phyloP scores from a whole-genome alignment of 2,329 filamentous ascomycete genomes.

The Exophiala sideris region DNA sequence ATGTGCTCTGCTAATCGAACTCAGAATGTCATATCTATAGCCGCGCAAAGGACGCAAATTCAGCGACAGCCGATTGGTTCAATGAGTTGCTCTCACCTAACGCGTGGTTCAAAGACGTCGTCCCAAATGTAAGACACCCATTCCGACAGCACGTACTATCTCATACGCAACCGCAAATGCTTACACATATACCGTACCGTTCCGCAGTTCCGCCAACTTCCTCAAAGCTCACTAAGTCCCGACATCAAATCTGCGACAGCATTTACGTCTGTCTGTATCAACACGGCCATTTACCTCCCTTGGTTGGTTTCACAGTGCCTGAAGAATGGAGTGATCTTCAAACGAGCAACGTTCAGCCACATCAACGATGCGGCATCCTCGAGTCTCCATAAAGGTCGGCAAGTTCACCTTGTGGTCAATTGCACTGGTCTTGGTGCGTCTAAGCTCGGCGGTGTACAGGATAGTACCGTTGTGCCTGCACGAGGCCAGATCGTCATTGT shows the following conservation, averaged over 20 bases:
- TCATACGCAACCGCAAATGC: too few species aligned
- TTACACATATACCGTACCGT: neutral
- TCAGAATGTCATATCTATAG: slow-evolving; percentile 54
- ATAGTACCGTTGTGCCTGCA: slow-evolving; percentile 68
- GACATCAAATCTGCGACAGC: slow-evolving; percentile 69
- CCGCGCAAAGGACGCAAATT: slow-evolving; percentile 61
- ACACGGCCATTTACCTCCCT: slow-evolving; percentile 80
- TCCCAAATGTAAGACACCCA: slow-evolving; percentile 58
- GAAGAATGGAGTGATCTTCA: slow-evolving; percentile 66
- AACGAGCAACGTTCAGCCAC: slow-evolving; percentile 63
- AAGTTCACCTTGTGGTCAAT: slow-evolving; percentile 73
- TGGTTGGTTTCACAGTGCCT: slow-evolving; percentile 81
- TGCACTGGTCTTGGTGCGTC: slow-evolving; percentile 75
- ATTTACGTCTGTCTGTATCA: slow-evolving; percentile 87
- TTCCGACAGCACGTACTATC: neutral
- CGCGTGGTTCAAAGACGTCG: slow-evolving; percentile 70
- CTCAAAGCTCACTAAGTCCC: slow-evolving; percentile 54
- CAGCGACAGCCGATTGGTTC: slow-evolving; percentile 57
- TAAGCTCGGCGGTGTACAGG: slow-evolving; percentile 76
- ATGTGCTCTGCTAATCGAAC: too few species aligned
- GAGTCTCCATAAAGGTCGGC: slow-evolving; percentile 54
- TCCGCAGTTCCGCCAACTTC: slow-evolving; percentile 58
- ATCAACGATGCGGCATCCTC: slow-evolving; percentile 69
- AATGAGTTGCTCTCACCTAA: slow-evolving; percentile 64
- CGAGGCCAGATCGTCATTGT: slow-evolving; percentile 83